Evolutionary conservation across 164 flowering plant species (phyloP).

Genomic region (Chloranthus sessilifolius): DNA sequence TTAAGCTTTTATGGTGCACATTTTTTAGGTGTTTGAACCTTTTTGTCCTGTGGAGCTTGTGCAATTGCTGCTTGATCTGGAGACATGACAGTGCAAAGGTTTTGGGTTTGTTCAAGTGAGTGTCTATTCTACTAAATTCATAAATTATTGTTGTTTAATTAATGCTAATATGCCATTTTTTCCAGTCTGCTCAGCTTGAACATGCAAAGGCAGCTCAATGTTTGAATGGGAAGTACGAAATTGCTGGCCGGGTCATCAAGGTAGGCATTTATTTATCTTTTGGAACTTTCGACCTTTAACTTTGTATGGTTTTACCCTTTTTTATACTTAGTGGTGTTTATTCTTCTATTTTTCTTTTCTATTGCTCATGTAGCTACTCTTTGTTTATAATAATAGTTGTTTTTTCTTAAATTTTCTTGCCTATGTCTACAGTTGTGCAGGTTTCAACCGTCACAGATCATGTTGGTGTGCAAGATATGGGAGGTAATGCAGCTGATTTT

Average conservation of each 20-base stretch:
- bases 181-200: conserved; percentile 80
- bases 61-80: conserved; percentile 86
- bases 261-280: conserved; percentile 19
- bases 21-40: conserved; percentile 84
- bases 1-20: not conserved
- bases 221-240: conserved; percentile 84
- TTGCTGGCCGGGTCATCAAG: conserved; percentile 87
- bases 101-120: conserved; percentile 93
- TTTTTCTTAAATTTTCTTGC: too few relatives aligned
- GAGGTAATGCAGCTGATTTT: conserved; percentile 65
- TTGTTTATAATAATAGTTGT: too few relatives aligned
- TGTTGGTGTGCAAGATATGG: conserved; percentile 56
- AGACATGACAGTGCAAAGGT: conserved; percentile 96
- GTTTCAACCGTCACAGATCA: conserved; percentile 95
- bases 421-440: conserved; percentile 31
- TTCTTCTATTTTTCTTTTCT: too few relatives aligned
- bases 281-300: too few relatives aligned
- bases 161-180: conserved; percentile 3
- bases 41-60: conserved; percentile 95
- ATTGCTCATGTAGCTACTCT: too few relatives aligned
- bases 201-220: conserved; percentile 90
- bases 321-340: too few relatives aligned
- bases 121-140: conserved; percentile 6
- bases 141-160: not conserved
- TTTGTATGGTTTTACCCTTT: too few relatives aligned